phyloP scores from a whole-genome alignment of 2,329 filamentous ascomycete genomes.

The Monilinia polystroma region DNA sequence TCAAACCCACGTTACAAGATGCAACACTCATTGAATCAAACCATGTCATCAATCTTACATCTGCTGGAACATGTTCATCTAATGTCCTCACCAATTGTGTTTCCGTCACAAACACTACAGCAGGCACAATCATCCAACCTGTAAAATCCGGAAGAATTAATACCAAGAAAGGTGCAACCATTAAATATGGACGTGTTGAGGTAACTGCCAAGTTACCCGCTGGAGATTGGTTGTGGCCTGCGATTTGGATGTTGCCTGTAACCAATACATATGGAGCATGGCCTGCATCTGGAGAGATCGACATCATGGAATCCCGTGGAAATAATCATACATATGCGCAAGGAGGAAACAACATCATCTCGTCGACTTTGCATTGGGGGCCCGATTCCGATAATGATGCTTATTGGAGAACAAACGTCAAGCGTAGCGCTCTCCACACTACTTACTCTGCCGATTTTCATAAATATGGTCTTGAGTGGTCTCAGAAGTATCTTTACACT shows the following conservation, averaged over 20 bases:
- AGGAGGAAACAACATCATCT: slow-evolving; percentile 78
- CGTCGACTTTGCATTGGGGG: slow-evolving; percentile 80
- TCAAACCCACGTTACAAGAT: slow-evolving; percentile 78
- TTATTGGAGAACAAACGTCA: slow-evolving; percentile 82
- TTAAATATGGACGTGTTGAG: slow-evolving; percentile 80
- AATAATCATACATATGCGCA: slow-evolving; percentile 76
- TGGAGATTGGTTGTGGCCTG: slow-evolving; percentile 88
- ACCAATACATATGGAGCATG: slow-evolving; percentile 71
- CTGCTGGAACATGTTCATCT: slow-evolving; percentile 67
- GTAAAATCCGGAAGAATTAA: slow-evolving; percentile 76
- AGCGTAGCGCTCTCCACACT: slow-evolving; percentile 70
- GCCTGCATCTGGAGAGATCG: slow-evolving; percentile 80
- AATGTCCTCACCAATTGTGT: slow-evolving; percentile 60
- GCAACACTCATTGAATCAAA: slow-evolving; percentile 62
- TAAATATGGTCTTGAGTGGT: slow-evolving; percentile 83
- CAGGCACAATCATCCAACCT: slow-evolving; percentile 74
- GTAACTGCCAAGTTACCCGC: slow-evolving; percentile 72
- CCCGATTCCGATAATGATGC: slow-evolving; percentile 69
- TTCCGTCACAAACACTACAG: slow-evolving; percentile 71
- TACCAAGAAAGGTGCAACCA: slow-evolving; percentile 66
- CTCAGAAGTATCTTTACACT: slow-evolving; percentile 82
- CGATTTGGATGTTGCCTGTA: slow-evolving; percentile 86
- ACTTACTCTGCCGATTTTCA: slow-evolving; percentile 70
- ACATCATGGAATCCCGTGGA: slow-evolving; percentile 76
- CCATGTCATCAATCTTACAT: slow-evolving; percentile 65